Conservation (phyloP, 2,329 filamentous ascomycete genomes). For the Didymella segeticola region DNA sequence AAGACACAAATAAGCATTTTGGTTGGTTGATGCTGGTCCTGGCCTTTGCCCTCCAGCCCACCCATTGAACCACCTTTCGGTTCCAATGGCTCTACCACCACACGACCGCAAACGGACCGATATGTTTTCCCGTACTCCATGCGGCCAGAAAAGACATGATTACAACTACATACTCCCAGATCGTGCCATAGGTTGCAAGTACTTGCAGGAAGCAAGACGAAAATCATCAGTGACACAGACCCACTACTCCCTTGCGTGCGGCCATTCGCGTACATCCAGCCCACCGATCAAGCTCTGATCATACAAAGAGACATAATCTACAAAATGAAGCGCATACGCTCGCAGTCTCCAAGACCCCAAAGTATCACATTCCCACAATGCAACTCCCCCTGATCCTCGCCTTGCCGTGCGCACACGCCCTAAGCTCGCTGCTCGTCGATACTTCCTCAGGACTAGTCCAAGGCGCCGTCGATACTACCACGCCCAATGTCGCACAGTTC, state of each 20-base stretch:
- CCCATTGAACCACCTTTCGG: too few species aligned
- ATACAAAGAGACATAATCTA: too few species aligned
- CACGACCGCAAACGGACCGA: too few species aligned
- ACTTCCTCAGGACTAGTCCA: constrained; percentile 37
- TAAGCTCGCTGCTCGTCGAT: constrained; percentile 21
- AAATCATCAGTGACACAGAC: background rate
- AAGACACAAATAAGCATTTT: too few species aligned
- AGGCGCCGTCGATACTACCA: constrained; percentile 41
- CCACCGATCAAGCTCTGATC: too few species aligned
- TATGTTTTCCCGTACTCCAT: too few species aligned
- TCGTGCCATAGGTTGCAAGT: background rate
- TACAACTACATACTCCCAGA: background rate
- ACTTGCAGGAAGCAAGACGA: background rate
- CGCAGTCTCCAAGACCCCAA: too few species aligned
- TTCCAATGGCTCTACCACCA: too few species aligned
- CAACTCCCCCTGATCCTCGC: background rate
- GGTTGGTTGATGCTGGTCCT: too few species aligned
- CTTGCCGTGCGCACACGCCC: constrained; percentile 15
- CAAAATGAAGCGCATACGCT: too few species aligned
- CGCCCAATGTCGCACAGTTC: constrained; percentile 37
- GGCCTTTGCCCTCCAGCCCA: too few species aligned
- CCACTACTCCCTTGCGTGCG: background rate
- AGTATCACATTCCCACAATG: background rate
- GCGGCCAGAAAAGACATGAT: background rate
- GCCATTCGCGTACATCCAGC: background rate